Evolutionary conservation across 345 rosid species (phyloP), one percentile per base, ranked within the genome.

Genomic region (Arabidopsis suecica): DNA sequence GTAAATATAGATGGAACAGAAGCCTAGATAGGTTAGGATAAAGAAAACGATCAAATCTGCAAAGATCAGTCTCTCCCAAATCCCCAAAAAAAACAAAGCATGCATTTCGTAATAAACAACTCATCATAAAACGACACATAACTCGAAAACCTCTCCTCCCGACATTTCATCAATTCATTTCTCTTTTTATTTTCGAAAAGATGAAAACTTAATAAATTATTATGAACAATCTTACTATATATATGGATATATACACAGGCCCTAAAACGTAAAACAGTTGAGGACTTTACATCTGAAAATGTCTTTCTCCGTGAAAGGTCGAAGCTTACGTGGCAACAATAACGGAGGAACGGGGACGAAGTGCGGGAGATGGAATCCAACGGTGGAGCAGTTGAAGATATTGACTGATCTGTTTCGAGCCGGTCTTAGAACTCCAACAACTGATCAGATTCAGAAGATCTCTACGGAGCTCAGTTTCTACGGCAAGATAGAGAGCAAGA

Each of bases 331-430:
- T 28, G 60, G 80, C 12, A 67, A 66, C 78, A 66, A 3, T 11
- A 47, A 36, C 12, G 40, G 60, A n/a, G 69, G 75, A 72, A 82
- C 85, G 1, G 96, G 97, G 13, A 84, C 95, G 0, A 94, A 94
- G 82, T 91, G 98, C n/a, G 96, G 96, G 22, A 84, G 98, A 28
- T 94, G 98, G 98, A 94, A 91, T 73, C 98, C 97, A 0, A 89
- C 98, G 23, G 73, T 88, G 1, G 98, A 94, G 73, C 98, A 94
- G 74, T 91, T 90, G 49, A 89, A 91, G 68, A 87, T 91, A 45
- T 76, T 94, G 65, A 88, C 96, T 0, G 98, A 93, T 53, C 73
- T 94, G 82, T 94, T 94, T 84, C 53, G 88, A 82, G 90, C 98
- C 0, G 97, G 98, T 12, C 91, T 94, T 58, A 80, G 96, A 65